Evolutionary conservation across 176 grass and related monocot species (phyloP).

Genomic region (Triticum aestivum): IWGSC_CS_RefSeq_v2.1 NC_057794.1:102121933-102122432

Average conservation of each 20-base stretch:
- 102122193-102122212: constrained; percentile 79
- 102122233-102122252: constrained; percentile 63
- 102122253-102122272: constrained; percentile 85
- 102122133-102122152: constrained; percentile 47
- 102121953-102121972: constrained; percentile 19
- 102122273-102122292: constrained; percentile 51
- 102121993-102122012: constrained; percentile 49
- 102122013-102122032: constrained; percentile 51
- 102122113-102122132: constrained; percentile 84
- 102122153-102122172: constrained; percentile 82
- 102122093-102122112: constrained; percentile 69
- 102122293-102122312: constrained; percentile 53
- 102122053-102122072: constrained; percentile 46
- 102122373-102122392: constrained; percentile 61
- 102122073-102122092: constrained; percentile 70
- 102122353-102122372: constrained; percentile 57
- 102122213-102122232: constrained; percentile 46
- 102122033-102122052: constrained; percentile 59
- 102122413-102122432: constrained; percentile 76
- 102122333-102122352: constrained; percentile 34
- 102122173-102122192: constrained; percentile 68
- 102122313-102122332: constrained; percentile 59
- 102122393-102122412: constrained; percentile 65
- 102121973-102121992: constrained; percentile 18
- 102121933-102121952: constrained; percentile 60